Evolutionary conservation across 345 rosid species (phyloP), one percentile per base, ranked within the genome.

Genomic region (Euphorbia pulcherrima): DNA sequence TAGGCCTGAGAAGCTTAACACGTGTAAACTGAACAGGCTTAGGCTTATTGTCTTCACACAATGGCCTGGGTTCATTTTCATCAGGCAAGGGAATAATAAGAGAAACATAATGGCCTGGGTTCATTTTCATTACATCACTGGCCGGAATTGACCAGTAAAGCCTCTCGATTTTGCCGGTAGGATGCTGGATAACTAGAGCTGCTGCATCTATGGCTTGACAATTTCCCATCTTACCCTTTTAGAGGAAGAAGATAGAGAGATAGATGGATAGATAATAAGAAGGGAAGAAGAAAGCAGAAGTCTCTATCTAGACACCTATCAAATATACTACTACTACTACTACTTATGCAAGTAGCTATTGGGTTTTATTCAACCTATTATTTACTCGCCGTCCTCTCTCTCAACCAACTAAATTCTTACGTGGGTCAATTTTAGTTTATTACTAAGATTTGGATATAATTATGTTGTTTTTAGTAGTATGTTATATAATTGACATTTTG

Each of bases 141-240:
- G 85, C 99, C 2, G 77, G 61, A 5, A 91, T 67, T 1, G 90
- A 75, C 88, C 96, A 82, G 62, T 89, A 89, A 41, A 89, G 48
- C 82, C 97, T 86, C 78, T 94, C 97, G 44, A 91, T 68, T 62
- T 76, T 88, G 23, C 99, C 99, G 56, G 69, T 58, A 2, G 99
- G 97, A 68, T 94, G 97, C 75, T 94, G 97, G 74, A 94, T 78
- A 21, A 88, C 97, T 59, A 94, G 74, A 21, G 96, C 99, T 0
- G 97, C 99, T 0, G 99, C 99, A 66, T 94, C 99, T 40, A 94
- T 83, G 56, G 99, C 91, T 60, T 94, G 99, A 73, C 97, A 94
- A 39, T 94, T 94, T 30, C 99, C 99, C 99, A 89, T 94, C 33
- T 72, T n/a, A n/a, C n/a, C n/a, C 66, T 69, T n/a, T 11, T 56